phyloP scores from a whole-genome alignment of 805 yeast species.

The Candida andamanensis region DNA sequence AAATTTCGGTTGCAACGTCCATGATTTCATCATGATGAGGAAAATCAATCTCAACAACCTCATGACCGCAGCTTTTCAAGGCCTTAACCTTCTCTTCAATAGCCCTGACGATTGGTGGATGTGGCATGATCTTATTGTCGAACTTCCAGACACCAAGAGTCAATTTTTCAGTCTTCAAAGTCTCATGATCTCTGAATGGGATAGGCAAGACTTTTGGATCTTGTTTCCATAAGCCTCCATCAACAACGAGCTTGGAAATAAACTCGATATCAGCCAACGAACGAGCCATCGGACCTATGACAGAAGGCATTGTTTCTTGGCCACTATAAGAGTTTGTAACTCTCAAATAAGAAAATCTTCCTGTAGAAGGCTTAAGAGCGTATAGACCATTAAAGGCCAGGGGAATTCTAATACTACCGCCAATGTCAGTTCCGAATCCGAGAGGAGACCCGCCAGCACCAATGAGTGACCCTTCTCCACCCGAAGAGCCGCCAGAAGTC shows the following conservation, averaged over 20 bases:
- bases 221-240: constrained; percentile 48
- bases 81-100: constrained; percentile 22
- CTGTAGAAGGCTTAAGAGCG: constrained; percentile 18
- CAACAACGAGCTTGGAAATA: constrained; percentile 41
- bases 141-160: constrained; percentile 5
- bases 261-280: constrained; percentile 35
- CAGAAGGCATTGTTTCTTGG: constrained; percentile 18
- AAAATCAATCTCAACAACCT: constrained; percentile 44
- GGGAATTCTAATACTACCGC: constrained; percentile 21
- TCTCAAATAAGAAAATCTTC: constrained; percentile 15
- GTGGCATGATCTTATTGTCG: constrained; percentile 11
- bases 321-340: constrained; percentile 18
- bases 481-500: constrained; percentile 21
- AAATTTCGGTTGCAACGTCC: constrained; percentile 16
- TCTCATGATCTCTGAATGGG: constrained; percentile 29
- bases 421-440: constrained; percentile 24
- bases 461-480: constrained; percentile 22
- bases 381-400: constrained; percentile 18
- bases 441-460: constrained; percentile 16
- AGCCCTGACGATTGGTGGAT: constrained; percentile 12
- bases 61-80: constrained; percentile 38
- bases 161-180: constrained; percentile 3
- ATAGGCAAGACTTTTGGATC: constrained; percentile 35
- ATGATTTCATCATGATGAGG: constrained; percentile 33
- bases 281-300: constrained; percentile 35